phyloP scores from a whole-genome alignment of 2,329 filamentous ascomycete genomes.

The Fusarium acutatum region DNA sequence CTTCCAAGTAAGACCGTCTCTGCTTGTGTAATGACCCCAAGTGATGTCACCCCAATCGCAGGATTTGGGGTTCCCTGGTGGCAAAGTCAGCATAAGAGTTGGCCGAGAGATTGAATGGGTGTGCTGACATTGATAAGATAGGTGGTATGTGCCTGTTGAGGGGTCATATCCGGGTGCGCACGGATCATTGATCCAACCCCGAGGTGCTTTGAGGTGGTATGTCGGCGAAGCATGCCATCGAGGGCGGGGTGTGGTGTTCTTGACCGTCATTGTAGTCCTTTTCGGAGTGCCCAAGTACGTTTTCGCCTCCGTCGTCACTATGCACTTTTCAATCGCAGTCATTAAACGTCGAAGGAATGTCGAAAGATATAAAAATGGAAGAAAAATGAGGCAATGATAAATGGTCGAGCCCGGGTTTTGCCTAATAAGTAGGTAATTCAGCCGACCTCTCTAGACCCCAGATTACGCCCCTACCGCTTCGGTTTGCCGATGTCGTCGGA shows the following conservation, averaged over 20 bases:
- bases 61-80: conserved; percentile 48
- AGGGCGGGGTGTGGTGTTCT: conserved; percentile 1
- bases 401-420: conserved; percentile 10
- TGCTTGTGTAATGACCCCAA: conserved; percentile 61
- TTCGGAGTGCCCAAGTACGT: too few species aligned
- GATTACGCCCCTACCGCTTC: conserved; percentile 5
- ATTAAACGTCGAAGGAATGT: neutral
- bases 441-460: conserved; percentile 15
- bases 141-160: conserved; percentile 34
- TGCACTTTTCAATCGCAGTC: neutral
- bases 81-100: neutral
- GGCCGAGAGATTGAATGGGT: too few species aligned
- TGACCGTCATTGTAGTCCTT: conserved; percentile 13
- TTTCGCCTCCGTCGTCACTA: neutral
- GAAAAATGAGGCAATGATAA: neutral
- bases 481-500: conserved; percentile 16
- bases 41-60: conserved; percentile 52
- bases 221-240: conserved; percentile 28
- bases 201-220: conserved; percentile 36
- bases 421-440: conserved; percentile 34
- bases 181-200: conserved; percentile 39
- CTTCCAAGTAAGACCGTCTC: conserved; percentile 53
- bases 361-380: neutral
- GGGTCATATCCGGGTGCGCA: conserved; percentile 36
- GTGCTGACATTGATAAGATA: conserved; percentile 38